Conservation (phyloP, 164 flowering plant genomes). For the Nelumbo lutea region DNA sequence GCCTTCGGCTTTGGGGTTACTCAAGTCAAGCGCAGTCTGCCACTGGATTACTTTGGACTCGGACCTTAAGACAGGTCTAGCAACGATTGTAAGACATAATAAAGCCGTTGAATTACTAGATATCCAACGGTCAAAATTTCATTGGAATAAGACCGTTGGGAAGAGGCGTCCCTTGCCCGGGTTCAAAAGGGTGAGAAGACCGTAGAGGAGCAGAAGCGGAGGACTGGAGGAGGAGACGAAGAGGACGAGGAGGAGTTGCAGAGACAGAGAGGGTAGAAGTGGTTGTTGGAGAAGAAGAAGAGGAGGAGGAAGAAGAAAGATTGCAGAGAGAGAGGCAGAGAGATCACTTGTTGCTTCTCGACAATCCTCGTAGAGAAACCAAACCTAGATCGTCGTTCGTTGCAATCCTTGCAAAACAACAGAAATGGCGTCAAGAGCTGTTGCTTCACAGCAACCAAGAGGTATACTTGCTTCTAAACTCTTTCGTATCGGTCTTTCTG, state of each 20-base stretch:
- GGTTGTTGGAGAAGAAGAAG: slow-evolving; percentile 9
- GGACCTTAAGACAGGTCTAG: too few relatives aligned
- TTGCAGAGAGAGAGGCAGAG: not conserved
- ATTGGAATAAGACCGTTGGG: slow-evolving; percentile 42
- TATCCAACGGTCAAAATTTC: slow-evolving; percentile 23
- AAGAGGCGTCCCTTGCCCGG: slow-evolving; percentile 19
- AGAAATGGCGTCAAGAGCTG: slow-evolving; percentile 57
- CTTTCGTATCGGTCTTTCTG: too few relatives aligned
- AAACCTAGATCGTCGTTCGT: slow-evolving; percentile 18
- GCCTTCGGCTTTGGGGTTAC: too few relatives aligned
- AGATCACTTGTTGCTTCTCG: not conserved
- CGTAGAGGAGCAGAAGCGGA: not conserved
- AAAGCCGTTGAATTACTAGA: not conserved
- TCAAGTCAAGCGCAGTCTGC: too few relatives aligned
- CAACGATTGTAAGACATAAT: too few relatives aligned
- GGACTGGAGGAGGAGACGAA: slow-evolving; percentile 4
- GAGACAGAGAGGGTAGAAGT: not conserved
- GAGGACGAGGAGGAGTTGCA: too few relatives aligned
- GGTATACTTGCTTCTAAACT: slow-evolving; percentile 16
- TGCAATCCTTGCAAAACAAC: slow-evolving; percentile 12
- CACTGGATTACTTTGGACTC: too few relatives aligned
- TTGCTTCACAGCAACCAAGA: slow-evolving; percentile 43
- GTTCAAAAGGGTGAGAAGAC: slow-evolving; percentile 22
- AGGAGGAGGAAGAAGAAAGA: not conserved
- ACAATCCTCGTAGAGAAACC: not conserved